Percentiles rank a stretch among this genome's conserved stretches.
These are phyloP conservation scores for Coemansia sp. DNA, from an alignment of 192 early-diverging fungal genomes.

Conservation along the genomic window DNA sequence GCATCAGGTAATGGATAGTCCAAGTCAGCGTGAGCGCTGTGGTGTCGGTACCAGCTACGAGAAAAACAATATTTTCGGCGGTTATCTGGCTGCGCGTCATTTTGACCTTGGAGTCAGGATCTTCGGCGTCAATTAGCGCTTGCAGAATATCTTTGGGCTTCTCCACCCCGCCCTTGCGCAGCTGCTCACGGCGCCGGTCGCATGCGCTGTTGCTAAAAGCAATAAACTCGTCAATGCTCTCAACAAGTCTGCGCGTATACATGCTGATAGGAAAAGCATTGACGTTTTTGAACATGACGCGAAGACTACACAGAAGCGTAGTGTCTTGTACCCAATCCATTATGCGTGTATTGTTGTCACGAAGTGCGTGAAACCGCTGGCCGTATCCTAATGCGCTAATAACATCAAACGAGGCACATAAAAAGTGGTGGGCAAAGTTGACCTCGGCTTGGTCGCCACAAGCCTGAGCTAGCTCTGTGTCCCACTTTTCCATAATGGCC, in stretches of 20 bases:
- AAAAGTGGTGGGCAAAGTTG: slow-evolving; percentile 27
- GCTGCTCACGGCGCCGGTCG: slow-evolving; percentile 7
- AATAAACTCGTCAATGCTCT: slow-evolving; percentile 25
- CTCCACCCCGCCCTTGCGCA: slow-evolving; percentile 6
- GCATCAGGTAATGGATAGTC: slow-evolving; percentile 36
- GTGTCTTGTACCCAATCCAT: slow-evolving; percentile 24
- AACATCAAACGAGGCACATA: slow-evolving; percentile 28
- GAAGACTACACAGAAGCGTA: slow-evolving; percentile 9
- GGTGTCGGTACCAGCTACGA: slow-evolving; percentile 49
- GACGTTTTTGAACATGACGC: slow-evolving; percentile 1
- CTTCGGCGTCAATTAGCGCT: slow-evolving; percentile 37
- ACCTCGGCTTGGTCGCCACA: slow-evolving; percentile 4
- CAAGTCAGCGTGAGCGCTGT: slow-evolving; percentile 33
- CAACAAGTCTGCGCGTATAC: slow-evolving; percentile 4
- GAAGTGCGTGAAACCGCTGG: slow-evolving; percentile 32
- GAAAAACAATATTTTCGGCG: slow-evolving; percentile 24
- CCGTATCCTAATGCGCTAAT: slow-evolving; percentile 39
- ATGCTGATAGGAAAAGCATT: slow-evolving; percentile 14
- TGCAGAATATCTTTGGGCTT: slow-evolving; percentile 51
- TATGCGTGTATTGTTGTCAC: slow-evolving; percentile 18
- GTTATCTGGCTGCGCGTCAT: slow-evolving; percentile 36
- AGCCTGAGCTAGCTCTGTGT: slow-evolving; percentile 1
- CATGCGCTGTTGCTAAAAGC: slow-evolving; percentile 13
- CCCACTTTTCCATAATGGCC: slow-evolving; percentile 31
- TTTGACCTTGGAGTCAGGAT: slow-evolving; percentile 32